Evolutionary conservation across 768 basidiomycete species (phyloP), one percentile per base, ranked within the genome.

Genomic region (Amanita subjunquillea): DNA sequence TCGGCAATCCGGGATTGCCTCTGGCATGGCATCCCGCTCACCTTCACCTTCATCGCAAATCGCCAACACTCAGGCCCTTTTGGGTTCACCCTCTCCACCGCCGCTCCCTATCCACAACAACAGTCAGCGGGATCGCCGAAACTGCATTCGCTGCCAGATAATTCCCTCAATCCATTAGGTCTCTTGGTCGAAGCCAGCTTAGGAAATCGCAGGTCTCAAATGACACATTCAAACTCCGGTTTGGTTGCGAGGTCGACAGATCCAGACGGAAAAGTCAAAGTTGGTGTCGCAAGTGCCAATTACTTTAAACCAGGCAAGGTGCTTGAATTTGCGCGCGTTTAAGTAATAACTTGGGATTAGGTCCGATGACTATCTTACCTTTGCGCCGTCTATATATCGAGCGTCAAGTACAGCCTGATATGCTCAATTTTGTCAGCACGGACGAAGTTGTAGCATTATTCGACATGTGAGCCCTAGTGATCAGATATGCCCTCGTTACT

Each of bases 361-460:
- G 90, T 23, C 91, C 91, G 0, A 91, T 93, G 81, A 88, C 87
- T 4, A 89, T 91, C 42, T 64, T 93, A 40, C 91, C 91, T 0
- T 74, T 93, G 40, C 80, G 89, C 29, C 74, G 88, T 48, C 66
- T 92, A 54, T 88, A 82, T 64, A 94, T 94, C 49, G 89, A 93
- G 66, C 80, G 89, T 22, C 87, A 93, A 64, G 70, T 93, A 29
- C 91, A 93, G 60, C 94, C 94, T 0, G 94, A 96, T 61, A 94
- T 96, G 82, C 72, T 97, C 38, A 90, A 74, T 57, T 94, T 95
- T 57, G 85, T 91, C 2, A 73, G 74, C 52, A 87, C 87, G 0
- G 90, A 95, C 23, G 91, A 98, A 62, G 94, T 97, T 38, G 82
- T 92, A 17, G 86, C 83, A 3, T 71, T 98, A 52, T 98, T 98